phyloP scores from a whole-genome alignment of 2,329 filamentous ascomycete genomes.

The Septoria petroselini region DNA sequence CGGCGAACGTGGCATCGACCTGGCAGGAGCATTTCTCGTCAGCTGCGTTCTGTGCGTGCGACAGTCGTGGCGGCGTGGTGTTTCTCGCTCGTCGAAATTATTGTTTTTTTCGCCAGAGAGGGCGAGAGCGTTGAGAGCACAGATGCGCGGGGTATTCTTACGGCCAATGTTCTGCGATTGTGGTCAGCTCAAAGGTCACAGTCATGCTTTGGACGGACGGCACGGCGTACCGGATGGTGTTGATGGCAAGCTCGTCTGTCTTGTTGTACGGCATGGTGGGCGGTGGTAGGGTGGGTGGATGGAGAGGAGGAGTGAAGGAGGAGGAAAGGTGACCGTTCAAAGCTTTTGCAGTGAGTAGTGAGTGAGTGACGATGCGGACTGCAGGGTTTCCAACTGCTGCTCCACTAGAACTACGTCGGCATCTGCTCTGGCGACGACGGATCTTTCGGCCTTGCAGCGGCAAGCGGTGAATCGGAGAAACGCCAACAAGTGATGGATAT shows the following conservation, averaged over 20 bases:
- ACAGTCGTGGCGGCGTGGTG: no score
- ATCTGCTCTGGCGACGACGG: no score
- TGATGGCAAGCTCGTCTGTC: conserved; percentile 85
- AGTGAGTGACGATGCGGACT: no score
- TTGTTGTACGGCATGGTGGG: conserved; percentile 83
- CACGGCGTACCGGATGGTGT: conserved; percentile 73
- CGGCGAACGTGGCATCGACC: conserved; percentile 95
- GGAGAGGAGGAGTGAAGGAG: neutral
- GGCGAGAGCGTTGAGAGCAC: neutral
- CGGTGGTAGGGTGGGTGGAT: conserved; percentile 9
- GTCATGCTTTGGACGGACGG: neutral
- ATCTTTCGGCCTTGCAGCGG: no score
- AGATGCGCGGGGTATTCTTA: conserved; percentile 55
- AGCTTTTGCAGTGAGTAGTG: no score
- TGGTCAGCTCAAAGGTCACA: neutral
- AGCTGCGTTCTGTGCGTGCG: neutral
- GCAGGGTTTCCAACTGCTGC: no score
- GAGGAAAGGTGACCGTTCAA: no score
- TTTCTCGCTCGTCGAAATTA: no score
- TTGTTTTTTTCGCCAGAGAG: no score
- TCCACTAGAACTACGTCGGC: no score
- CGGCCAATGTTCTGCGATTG: conserved; percentile 63
- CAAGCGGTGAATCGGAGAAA: no score
- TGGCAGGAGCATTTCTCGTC: conserved; percentile 44
- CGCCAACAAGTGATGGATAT: no score